phyloP scores from a whole-genome alignment of 768 basidiomycete genomes.

The Cyathus striatus region DNA sequence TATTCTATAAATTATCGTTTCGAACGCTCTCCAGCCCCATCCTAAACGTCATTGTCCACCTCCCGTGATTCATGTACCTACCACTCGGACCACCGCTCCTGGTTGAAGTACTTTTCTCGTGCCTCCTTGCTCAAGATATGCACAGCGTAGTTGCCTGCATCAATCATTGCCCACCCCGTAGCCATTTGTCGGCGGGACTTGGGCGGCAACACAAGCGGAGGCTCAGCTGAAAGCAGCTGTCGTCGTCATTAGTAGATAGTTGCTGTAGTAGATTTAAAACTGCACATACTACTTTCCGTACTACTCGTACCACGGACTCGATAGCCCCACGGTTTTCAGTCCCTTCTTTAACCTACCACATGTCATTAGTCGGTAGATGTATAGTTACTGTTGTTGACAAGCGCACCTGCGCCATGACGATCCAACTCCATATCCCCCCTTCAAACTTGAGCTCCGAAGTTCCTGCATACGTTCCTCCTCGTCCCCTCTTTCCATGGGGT shows the following conservation, averaged over 20 bases:
- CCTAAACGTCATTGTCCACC: too few relatives aligned
- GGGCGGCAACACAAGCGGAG: slow-evolving; percentile 56
- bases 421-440: slow-evolving; percentile 72
- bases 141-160: slow-evolving; percentile 75
- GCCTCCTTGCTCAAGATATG: slow-evolving; percentile 69
- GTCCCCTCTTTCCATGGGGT: slow-evolving; percentile 58
- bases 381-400: background rate
- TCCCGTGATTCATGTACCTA: slow-evolving; percentile 6
- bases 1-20: too few relatives aligned
- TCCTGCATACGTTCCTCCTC: slow-evolving; percentile 65
- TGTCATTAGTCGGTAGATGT: too few relatives aligned
- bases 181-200: slow-evolving; percentile 56
- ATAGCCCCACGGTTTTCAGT: slow-evolving; percentile 77
- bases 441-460: slow-evolving; percentile 47
- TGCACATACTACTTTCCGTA: slow-evolving; percentile 63
- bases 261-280: too few relatives aligned
- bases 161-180: slow-evolving; percentile 82
- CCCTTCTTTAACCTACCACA: slow-evolving; percentile 70
- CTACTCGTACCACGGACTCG: slow-evolving; percentile 64
- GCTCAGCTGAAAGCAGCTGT: slow-evolving; percentile 54
- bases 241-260: background rate
- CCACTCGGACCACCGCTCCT: slow-evolving; percentile 16
- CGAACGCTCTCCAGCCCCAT: too few relatives aligned
- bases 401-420: slow-evolving; percentile 64
- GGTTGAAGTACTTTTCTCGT: slow-evolving; percentile 61